A percentile compares a stretch with the other conserved stretches of the same genome.
Conservation (phyloP, 1,139 yeast genomes). For the Candida labiduridarum region DNA sequence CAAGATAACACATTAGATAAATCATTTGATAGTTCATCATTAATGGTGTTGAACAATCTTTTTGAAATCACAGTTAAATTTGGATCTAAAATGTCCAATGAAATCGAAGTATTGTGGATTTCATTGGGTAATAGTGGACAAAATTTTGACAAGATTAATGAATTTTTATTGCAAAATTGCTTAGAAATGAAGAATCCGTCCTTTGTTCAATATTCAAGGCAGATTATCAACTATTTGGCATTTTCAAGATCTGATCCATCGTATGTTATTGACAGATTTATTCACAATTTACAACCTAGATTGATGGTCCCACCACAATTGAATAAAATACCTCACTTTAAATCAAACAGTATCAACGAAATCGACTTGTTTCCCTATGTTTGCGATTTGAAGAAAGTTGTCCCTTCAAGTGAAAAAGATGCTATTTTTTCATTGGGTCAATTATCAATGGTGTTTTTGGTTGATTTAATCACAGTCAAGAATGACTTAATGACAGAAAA, state of each 20-base stretch:
- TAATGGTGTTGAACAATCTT: slow-evolving; percentile 80
- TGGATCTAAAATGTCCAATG: slow-evolving; percentile 73
- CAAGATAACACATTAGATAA: not conserved
- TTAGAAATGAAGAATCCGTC: slow-evolving; percentile 69
- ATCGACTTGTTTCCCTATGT: slow-evolving; percentile 59
- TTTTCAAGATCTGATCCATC: slow-evolving; percentile 59
- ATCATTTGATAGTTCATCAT: slow-evolving; percentile 36
- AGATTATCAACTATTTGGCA: slow-evolving; percentile 75
- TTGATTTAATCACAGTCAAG: slow-evolving; percentile 71
- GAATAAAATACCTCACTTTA: not conserved
- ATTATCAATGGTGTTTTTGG: slow-evolving; percentile 78
- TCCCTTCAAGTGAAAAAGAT: slow-evolving; percentile 66
- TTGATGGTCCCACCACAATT: slow-evolving; percentile 78
- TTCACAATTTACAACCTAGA: slow-evolving; percentile 76
- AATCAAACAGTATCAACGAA: slow-evolving; percentile 9
- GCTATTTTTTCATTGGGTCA: slow-evolving; percentile 88
- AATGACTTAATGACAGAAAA: slow-evolving; percentile 56
- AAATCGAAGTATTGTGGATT: slow-evolving; percentile 93
- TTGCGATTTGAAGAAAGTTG: slow-evolving; percentile 64
- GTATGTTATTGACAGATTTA: slow-evolving; percentile 62
- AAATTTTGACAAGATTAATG: slow-evolving; percentile 73
- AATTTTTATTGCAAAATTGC: slow-evolving; percentile 69
- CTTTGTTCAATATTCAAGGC: slow-evolving; percentile 79
- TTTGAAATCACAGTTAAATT: slow-evolving; percentile 84
- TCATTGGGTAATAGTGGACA: slow-evolving; percentile 74